Percentiles rank a stretch among this genome's conserved stretches.
These are phyloP conservation scores for Neurospora sp. DNA, from an alignment of 495 filamentous ascomycete species.

Conservation along the genomic window DNA sequence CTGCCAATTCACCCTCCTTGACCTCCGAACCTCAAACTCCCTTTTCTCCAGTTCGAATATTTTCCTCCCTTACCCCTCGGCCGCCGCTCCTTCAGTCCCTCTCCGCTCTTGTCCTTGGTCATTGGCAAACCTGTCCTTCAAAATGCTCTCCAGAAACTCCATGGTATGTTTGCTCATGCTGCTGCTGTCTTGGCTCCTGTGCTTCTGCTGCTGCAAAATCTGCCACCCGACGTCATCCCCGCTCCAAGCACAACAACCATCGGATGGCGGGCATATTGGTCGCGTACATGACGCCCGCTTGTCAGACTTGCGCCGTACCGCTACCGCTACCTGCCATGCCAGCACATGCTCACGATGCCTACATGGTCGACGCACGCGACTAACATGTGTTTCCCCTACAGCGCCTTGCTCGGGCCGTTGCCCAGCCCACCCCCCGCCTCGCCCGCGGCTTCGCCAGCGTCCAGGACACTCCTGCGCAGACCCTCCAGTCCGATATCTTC, in stretches of 20 bases:
- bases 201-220: slow-evolving; percentile 6
- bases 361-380: neutral
- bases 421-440: slow-evolving; percentile 36
- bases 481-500: slow-evolving; percentile 80
- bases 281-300: neutral
- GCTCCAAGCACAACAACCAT: neutral
- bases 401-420: slow-evolving; percentile 47
- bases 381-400: slow-evolving; percentile 14
- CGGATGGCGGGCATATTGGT: neutral
- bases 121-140: slow-evolving; percentile 20
- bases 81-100: neutral
- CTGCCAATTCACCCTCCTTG: neutral
- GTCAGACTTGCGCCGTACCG: neutral
- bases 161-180: slow-evolving; percentile 25
- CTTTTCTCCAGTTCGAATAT: slow-evolving; percentile 7
- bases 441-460: slow-evolving; percentile 59
- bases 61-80: neutral
- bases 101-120: slow-evolving; percentile 5
- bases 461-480: slow-evolving; percentile 75
- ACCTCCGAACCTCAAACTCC: neutral
- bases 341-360: neutral
- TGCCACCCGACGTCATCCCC: slow-evolving; percentile 6
- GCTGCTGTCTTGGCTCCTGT: neutral
- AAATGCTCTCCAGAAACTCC: slow-evolving; percentile 55
- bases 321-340: neutral